Evolutionary conservation across 75 land plant genomes (phyloP).

Genomic region (Cryptomeria japonica): DNA sequence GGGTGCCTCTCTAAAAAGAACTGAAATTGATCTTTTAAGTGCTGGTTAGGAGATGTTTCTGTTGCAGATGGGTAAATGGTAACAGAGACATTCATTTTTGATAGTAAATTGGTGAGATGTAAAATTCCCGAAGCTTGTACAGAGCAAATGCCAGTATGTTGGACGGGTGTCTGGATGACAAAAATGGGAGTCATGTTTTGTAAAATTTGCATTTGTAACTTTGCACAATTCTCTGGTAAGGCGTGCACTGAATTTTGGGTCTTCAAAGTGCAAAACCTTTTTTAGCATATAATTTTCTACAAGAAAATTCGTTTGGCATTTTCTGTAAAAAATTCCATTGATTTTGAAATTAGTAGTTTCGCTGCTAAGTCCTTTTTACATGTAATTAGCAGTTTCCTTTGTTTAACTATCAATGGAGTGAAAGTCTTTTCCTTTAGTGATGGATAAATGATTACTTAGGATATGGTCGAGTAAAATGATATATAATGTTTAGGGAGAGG

Average conservation of each 20-base stretch:
- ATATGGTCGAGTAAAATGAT: background rate
- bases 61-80: background rate
- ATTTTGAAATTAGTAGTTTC: background rate
- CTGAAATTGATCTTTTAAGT: background rate
- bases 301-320: background rate
- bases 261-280: background rate
- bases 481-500: too few species aligned
- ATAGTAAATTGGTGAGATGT: background rate
- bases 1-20: background rate
- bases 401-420: background rate
- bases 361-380: background rate
- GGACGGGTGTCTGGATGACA: background rate
- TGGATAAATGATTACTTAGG: background rate
- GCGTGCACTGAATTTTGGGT: background rate
- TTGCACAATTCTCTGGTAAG: background rate
- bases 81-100: background rate
- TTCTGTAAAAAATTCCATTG: background rate
- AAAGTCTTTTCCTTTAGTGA: too few species aligned
- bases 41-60: background rate
- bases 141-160: background rate
- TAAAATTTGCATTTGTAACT: background rate
- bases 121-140: background rate
- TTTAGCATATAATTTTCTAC: background rate
- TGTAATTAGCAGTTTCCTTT: background rate
- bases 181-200: background rate